Conservation (phyloP, 2,329 filamentous ascomycete species). For the Westerdykella aurantiaca region DNA sequence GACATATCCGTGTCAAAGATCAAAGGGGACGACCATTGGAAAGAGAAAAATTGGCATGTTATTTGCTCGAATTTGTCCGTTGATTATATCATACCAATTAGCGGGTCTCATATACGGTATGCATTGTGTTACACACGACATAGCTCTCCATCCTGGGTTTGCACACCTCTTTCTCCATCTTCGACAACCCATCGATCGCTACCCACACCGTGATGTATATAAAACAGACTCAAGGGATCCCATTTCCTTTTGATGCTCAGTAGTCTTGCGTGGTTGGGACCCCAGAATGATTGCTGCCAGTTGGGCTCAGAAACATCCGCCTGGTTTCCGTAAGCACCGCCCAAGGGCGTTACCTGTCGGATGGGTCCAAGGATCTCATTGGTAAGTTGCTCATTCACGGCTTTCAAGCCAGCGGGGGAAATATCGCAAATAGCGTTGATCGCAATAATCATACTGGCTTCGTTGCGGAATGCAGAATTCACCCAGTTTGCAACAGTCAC, state of each 20-base stretch:
- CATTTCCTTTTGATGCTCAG: slow-evolving; percentile 24
- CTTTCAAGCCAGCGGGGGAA: slow-evolving; percentile 18
- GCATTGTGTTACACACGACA: background rate
- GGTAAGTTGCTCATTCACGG: slow-evolving; percentile 13
- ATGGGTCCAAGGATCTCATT: slow-evolving; percentile 18
- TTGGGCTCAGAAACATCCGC: slow-evolving; percentile 38
- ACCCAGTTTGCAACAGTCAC: slow-evolving; percentile 21
- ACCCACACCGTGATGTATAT: slow-evolving; percentile 27
- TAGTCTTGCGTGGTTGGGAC: slow-evolving; percentile 25
- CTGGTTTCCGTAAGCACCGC: slow-evolving; percentile 37
- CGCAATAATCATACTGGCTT: slow-evolving; percentile 17
- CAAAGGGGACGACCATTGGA: too few relatives aligned
- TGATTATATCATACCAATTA: too few relatives aligned
- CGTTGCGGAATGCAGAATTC: slow-evolving; percentile 28
- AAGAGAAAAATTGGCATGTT: too few relatives aligned
- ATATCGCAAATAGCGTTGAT: slow-evolving; percentile 15
- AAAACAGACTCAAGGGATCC: slow-evolving; percentile 31
- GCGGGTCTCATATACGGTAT: too few relatives aligned
- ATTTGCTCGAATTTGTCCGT: too few relatives aligned
- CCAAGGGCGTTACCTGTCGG: slow-evolving; percentile 8
- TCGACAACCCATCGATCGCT: slow-evolving; percentile 27
- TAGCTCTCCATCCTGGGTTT: slow-evolving; percentile 21
- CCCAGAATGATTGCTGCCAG: slow-evolving; percentile 40
- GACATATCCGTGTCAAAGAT: too few relatives aligned
- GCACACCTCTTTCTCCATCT: slow-evolving; percentile 26